Conservation (phyloP, 2,329 filamentous ascomycete species). For the Colletotrichum liriopes region DNA sequence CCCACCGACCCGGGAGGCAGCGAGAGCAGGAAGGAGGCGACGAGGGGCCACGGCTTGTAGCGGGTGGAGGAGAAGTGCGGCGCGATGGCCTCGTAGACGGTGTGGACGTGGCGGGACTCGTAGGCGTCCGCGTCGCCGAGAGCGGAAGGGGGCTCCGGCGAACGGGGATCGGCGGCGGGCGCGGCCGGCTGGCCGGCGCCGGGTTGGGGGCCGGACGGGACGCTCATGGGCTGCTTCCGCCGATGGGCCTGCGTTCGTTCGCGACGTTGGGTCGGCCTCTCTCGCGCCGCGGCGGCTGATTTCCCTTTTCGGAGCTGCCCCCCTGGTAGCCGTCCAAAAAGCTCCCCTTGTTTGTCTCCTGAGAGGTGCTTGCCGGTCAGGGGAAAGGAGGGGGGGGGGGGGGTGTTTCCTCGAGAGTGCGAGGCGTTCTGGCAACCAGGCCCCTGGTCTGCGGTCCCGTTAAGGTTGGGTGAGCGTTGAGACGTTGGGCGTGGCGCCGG, state of each 20-base stretch:
- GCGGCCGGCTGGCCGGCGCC: constrained; percentile 29
- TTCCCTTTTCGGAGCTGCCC: constrained; percentile 2
- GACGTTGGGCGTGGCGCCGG: constrained; percentile 29
- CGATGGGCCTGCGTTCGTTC: neutral
- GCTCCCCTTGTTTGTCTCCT: neutral
- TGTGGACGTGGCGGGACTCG: constrained; percentile 90
- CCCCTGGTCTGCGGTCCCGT: constrained; percentile 34
- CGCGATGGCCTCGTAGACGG: constrained; percentile 91
- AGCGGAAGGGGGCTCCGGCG: constrained; percentile 16
- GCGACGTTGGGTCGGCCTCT: neutral
- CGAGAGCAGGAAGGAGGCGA: constrained; percentile 81
- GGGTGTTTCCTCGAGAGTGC: neutral
- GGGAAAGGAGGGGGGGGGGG: neutral
- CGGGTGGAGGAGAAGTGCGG: constrained; percentile 87
- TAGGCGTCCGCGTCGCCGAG: constrained; percentile 68
- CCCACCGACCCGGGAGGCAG: constrained; percentile 82
- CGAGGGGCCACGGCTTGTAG: constrained; percentile 92
- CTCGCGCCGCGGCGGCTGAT: neutral
- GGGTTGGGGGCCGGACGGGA: constrained; percentile 30
- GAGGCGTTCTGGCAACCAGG: constrained; percentile 20
- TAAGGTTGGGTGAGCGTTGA: constrained; percentile 32
- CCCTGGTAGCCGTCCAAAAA: neutral
- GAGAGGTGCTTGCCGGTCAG: neutral
- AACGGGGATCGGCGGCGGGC: constrained; percentile 29
- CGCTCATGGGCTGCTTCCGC: constrained; percentile 18